Evolutionary conservation across 106 monocot species (phyloP), one percentile per base, ranked within the genome.

Genomic region (Chionographis japonica): DNA sequence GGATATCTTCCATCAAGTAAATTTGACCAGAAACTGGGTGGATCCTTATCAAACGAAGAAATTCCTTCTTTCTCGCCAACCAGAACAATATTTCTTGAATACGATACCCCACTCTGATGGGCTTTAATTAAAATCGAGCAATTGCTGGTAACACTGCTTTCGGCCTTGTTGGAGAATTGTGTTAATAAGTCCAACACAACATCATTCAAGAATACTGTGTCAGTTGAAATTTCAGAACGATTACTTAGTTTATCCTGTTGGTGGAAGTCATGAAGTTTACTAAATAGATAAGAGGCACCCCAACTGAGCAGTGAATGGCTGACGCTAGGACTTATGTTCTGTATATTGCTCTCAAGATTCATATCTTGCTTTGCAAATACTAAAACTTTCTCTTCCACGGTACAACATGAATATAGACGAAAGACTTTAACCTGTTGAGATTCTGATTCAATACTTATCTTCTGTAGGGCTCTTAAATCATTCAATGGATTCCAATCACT

Each of bases 401-500:
- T 93, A 78, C 55, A 84, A 41, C 79, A 56, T 53, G 87, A 79
- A 82, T 93, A 93, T 8, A 98, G 56, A 66, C 98, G 89, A 57
- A 98, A 93, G 10, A 98, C 65, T 40, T 77, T 77, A 15, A 95
- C 39, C 40, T 40, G 75, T 63, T 77, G 69, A 67, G 18, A 68
- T 36, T 73, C 68, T 39, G 90, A 83, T 60, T 85, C 81, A 12
- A 98, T 75, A 63, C 72, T 89, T 68, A 98, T 87, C 67, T 37
- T 89, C 19, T 93, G 89, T 60, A 98, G 83, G 8, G 77, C 78
- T 71, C 83, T 84, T 56, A 92, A 40, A 39, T 98, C 98, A 83
- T 81, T 83, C 68, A 85, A 66, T 55, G 90, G 93, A 76, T 93
- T 98, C 98, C 98, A 98, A 60, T 98, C 90, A 73, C 92, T 90